Evolutionary conservation across 192 early-diverging fungal genomes (phyloP).

Genomic region (Bifiguratus adelaidae): DNA sequence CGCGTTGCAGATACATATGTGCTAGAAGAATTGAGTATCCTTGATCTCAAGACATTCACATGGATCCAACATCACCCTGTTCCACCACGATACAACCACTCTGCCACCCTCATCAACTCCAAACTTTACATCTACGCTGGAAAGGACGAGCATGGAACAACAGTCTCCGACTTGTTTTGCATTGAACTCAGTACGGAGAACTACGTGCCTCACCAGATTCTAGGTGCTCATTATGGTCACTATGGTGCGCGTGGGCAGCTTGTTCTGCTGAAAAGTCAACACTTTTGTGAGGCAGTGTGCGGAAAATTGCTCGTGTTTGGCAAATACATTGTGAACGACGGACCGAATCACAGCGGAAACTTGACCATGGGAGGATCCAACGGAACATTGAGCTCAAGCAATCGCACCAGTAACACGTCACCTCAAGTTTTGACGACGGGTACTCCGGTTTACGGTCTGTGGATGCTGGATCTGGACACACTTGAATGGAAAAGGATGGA

Average conservation of each 20-base stretch:
- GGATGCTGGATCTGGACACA: constrained; percentile 46
- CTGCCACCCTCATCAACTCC: constrained; percentile 32
- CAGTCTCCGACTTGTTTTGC: constrained; percentile 36
- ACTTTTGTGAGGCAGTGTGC: constrained; percentile 44
- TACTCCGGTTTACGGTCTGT: constrained; percentile 30
- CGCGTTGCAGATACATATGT: constrained; percentile 33
- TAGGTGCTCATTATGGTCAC: constrained; percentile 9
- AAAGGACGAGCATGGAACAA: constrained; percentile 35
- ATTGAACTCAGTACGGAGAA: constrained; percentile 33
- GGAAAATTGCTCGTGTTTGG: constrained; percentile 42
- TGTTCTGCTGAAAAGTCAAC: constrained; percentile 42
- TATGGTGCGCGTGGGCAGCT: constrained; percentile 26
- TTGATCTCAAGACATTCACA: constrained; percentile 43
- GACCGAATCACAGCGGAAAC: no score
- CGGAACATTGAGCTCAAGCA: background rate
- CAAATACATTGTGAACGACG: constrained; percentile 22
- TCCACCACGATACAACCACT: constrained; percentile 42
- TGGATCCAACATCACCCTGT: constrained; percentile 35
- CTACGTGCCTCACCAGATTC: constrained; percentile 21
- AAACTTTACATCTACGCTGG: constrained; percentile 53
- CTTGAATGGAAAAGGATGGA: constrained; percentile 44
- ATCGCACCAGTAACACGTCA: background rate
- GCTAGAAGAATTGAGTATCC: constrained; percentile 35
- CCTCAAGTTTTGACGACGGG: background rate
- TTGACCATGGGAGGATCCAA: no score